phyloP scores from a whole-genome alignment of 768 basidiomycete species.

The Leccinum barrowsii region DNA sequence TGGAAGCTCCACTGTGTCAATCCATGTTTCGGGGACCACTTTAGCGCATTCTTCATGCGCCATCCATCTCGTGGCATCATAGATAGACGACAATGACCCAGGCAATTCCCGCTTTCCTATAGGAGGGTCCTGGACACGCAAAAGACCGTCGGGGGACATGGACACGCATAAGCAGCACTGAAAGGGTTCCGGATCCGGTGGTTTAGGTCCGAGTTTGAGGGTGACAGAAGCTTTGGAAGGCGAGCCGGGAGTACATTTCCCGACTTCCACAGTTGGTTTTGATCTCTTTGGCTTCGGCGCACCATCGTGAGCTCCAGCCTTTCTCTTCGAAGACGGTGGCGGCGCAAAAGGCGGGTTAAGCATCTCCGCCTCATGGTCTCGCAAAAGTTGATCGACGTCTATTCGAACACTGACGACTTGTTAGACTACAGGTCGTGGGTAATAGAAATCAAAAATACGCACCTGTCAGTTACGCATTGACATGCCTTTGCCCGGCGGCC shows the following conservation, averaged over 20 bases:
- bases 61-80: slow-evolving; percentile 48
- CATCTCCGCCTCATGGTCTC: slow-evolving; percentile 55
- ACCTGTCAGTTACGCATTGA: slow-evolving; percentile 74
- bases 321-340: slow-evolving; percentile 36
- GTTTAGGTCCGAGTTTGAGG: slow-evolving; percentile 64
- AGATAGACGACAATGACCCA: slow-evolving; percentile 30
- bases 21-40: slow-evolving; percentile 89
- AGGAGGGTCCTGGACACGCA: slow-evolving; percentile 69
- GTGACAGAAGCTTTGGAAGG: slow-evolving; percentile 49
- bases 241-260: slow-evolving; percentile 10
- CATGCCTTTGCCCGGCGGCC: slow-evolving; percentile 79
- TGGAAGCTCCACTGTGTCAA: slow-evolving; percentile 59
- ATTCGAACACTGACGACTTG: slow-evolving; percentile 71
- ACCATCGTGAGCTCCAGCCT: slow-evolving; percentile 31
- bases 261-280: slow-evolving; percentile 8
- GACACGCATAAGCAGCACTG: slow-evolving; percentile 73
- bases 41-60: slow-evolving; percentile 80
- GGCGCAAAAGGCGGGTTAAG: slow-evolving; percentile 6
- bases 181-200: slow-evolving; percentile 50
- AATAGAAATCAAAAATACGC: slow-evolving; percentile 7
- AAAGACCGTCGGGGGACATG: slow-evolving; percentile 46
- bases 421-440: slow-evolving; percentile 6
- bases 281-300: slow-evolving; percentile 26
- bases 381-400: slow-evolving; percentile 83
- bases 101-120: slow-evolving; percentile 48